Conservation (phyloP, 495 filamentous ascomycete genomes). For the Annulohypoxylon stygium region DNA sequence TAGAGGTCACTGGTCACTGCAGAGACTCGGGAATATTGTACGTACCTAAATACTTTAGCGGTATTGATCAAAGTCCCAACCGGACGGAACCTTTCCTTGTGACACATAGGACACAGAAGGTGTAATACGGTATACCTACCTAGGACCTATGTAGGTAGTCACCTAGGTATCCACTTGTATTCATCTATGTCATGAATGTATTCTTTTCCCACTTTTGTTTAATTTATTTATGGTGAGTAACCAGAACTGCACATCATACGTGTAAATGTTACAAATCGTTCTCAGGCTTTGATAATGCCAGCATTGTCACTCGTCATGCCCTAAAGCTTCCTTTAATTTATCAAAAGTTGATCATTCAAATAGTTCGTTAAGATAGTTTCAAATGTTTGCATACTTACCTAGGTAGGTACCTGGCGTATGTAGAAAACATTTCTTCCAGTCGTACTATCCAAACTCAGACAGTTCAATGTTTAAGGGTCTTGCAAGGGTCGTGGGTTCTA, state of each 20-base stretch:
- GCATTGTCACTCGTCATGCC: background rate
- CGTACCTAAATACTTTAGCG: conserved; percentile 3
- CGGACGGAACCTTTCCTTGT: conserved; percentile 12
- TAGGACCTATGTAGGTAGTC: background rate
- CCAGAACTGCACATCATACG: background rate
- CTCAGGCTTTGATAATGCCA: background rate
- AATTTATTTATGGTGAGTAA: background rate
- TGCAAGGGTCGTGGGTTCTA: no score
- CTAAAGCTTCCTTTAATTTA: no score
- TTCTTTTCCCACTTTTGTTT: background rate
- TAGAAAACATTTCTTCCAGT: no score
- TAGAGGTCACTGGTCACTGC: background rate
- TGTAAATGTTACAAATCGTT: background rate
- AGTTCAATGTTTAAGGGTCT: no score
- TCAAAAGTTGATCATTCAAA: no score
- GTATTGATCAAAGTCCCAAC: background rate
- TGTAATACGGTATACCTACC: background rate
- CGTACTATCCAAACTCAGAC: no score
- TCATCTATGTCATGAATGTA: background rate
- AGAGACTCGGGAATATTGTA: background rate
- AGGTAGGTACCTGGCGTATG: no score
- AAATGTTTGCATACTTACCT: no score
- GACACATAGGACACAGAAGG: background rate
- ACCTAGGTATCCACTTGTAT: no score
- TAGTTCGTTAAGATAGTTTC: no score